phyloP scores from a whole-genome alignment of 2,329 filamentous ascomycete species.

The Cryphonectria carpinicola region DNA sequence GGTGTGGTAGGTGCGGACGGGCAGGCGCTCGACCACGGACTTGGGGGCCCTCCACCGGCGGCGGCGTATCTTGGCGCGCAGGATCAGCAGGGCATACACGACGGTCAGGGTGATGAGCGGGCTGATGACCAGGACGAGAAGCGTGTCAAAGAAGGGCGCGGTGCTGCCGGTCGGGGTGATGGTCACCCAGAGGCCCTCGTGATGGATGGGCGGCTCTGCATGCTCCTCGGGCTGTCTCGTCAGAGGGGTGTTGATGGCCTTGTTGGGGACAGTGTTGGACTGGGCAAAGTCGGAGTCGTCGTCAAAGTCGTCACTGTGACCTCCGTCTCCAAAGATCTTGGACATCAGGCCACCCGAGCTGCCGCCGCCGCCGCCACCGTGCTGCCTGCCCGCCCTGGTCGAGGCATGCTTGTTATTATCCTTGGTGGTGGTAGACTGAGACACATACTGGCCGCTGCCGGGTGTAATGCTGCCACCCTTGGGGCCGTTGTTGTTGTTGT shows the following conservation, averaged over 20 bases:
- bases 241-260: slow-evolving; percentile 31
- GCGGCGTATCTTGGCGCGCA: slow-evolving; percentile 86
- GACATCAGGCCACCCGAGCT: slow-evolving; percentile 45
- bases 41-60: slow-evolving; percentile 97
- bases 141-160: slow-evolving; percentile 92
- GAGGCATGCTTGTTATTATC: slow-evolving; percentile 29
- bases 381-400: slow-evolving; percentile 32
- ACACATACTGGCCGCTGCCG: slow-evolving; percentile 70
- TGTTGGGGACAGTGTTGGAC: slow-evolving; percentile 37
- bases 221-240: slow-evolving; percentile 20
- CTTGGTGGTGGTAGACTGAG: slow-evolving; percentile 42
- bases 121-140: slow-evolving; percentile 95
- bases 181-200: slow-evolving; percentile 93
- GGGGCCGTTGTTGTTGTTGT: slow-evolving; percentile 40
- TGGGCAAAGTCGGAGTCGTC: slow-evolving; percentile 33
- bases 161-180: slow-evolving; percentile 87
- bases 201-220: slow-evolving; percentile 42
- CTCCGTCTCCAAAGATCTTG: slow-evolving; percentile 55
- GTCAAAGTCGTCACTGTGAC: too few species aligned
- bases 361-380: slow-evolving; percentile 30
- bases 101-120: slow-evolving; percentile 90
- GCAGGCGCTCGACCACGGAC: slow-evolving; percentile 91
- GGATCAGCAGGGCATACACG: slow-evolving; percentile 85
- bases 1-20: slow-evolving; percentile 92
- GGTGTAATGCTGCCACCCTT: slow-evolving; percentile 72